Percentiles rank a stretch among this genome's conserved stretches.
phyloP scores from a whole-genome alignment of 2,329 filamentous ascomycete species.

The Sporothrix schenckii region DNA sequence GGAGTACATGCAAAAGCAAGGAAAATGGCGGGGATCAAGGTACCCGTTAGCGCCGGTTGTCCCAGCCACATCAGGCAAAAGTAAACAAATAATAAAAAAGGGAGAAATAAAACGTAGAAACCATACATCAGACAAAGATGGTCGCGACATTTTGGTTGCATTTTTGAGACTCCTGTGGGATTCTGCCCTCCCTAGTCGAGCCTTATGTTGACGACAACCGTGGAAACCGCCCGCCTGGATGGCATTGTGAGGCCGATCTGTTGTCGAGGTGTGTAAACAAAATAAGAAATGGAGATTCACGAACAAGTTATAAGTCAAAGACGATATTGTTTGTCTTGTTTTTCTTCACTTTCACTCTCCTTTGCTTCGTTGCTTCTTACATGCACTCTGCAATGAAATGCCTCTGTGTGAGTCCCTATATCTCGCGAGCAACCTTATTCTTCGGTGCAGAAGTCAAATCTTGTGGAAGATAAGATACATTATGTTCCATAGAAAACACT shows the following conservation, averaged over 20 bases:
- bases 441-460: background rate
- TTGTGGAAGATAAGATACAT: too few species aligned
- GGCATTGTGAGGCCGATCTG: conserved; percentile 11
- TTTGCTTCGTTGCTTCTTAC: background rate
- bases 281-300: background rate
- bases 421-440: conserved; percentile 11
- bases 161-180: background rate
- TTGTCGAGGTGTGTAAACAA: background rate
- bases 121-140: background rate
- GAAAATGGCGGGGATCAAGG: background rate
- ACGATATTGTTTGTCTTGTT: background rate
- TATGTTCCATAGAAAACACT: too few species aligned
- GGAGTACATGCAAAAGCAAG: conserved; percentile 1
- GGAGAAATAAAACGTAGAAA: background rate
- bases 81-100: conserved; percentile 25
- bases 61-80: conserved; percentile 28
- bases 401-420: background rate
- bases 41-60: conserved; percentile 26
- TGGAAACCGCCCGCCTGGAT: background rate
- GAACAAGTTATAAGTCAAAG: background rate
- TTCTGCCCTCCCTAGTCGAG: background rate
- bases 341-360: too few species aligned
- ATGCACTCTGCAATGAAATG: background rate
- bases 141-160: background rate
- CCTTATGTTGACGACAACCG: background rate